Evolutionary conservation across 2,329 filamentous ascomycete species (phyloP).

Genomic region (Neurospora sp.): DNA sequence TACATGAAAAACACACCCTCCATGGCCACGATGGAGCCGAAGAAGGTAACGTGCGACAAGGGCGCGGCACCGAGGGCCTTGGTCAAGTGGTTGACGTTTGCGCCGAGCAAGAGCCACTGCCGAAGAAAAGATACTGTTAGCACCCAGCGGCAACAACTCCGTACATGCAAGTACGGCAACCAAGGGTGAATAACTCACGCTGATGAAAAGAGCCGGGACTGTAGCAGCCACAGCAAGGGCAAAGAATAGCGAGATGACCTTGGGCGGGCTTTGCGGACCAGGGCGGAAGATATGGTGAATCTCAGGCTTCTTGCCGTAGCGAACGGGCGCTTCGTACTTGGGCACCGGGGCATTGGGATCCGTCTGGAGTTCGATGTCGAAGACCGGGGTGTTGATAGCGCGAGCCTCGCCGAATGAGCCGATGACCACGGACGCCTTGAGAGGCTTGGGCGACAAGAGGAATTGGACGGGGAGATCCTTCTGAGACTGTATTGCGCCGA

Average conservation of each 20-base stretch:
- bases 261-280: conserved; percentile 71
- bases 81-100: conserved; percentile 67
- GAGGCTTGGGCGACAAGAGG: conserved; percentile 53
- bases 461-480: conserved; percentile 85
- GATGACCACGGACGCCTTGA: conserved; percentile 74
- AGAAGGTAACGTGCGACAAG: conserved; percentile 72
- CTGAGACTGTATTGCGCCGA: conserved; percentile 51
- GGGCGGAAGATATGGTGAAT: conserved; percentile 85
- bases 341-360: conserved; percentile 52
- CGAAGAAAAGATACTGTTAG: background rate
- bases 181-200: conserved; percentile 38
- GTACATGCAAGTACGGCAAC: background rate
- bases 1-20: conserved; percentile 92
- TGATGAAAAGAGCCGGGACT: conserved; percentile 61
- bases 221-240: conserved; percentile 60
- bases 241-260: conserved; percentile 71
- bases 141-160: background rate
- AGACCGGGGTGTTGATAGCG: conserved; percentile 58
- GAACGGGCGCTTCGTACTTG: conserved; percentile 55
- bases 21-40: conserved; percentile 76
- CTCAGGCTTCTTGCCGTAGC: conserved; percentile 74
- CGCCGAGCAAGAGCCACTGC: conserved; percentile 74
- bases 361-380: conserved; percentile 58
- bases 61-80: conserved; percentile 70
- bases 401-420: conserved; percentile 72